Evolutionary conservation across 495 filamentous ascomycete genomes (phyloP).

Genomic region (Letharia columbiana): DNA sequence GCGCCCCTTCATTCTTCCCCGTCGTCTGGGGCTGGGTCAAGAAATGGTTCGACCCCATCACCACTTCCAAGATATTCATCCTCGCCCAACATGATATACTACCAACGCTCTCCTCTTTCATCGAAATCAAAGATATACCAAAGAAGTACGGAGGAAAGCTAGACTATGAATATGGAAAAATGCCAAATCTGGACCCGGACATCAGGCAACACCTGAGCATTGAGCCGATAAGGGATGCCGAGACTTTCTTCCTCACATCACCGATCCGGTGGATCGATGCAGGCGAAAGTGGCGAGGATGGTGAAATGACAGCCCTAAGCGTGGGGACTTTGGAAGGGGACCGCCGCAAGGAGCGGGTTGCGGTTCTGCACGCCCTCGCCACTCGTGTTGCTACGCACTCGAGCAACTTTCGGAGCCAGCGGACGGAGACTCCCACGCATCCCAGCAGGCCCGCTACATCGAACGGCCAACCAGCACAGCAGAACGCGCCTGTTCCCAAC

Average conservation of each 20-base stretch:
- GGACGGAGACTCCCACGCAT: background rate
- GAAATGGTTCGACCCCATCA: conserved; percentile 90
- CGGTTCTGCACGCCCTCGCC: conserved; percentile 19
- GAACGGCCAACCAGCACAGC: background rate
- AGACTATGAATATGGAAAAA: conserved; percentile 67
- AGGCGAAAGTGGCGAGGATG: conserved; percentile 20
- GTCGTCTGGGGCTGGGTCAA: conserved; percentile 95
- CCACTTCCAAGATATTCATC: conserved; percentile 89
- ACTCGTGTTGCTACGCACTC: conserved; percentile 17
- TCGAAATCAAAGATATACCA: conserved; percentile 71
- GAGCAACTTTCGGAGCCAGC: conserved; percentile 9
- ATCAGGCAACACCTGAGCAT: conserved; percentile 16
- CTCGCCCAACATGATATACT: conserved; percentile 59
- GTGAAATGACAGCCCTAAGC: conserved; percentile 19
- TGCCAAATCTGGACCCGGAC: conserved; percentile 53
- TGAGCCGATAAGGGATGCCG: conserved; percentile 8
- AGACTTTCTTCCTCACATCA: conserved; percentile 15
- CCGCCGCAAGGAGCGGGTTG: conserved; percentile 16
- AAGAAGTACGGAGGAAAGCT: conserved; percentile 77
- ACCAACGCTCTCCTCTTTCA: conserved; percentile 65
- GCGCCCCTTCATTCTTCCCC: conserved; percentile 82
- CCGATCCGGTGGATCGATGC: conserved; percentile 19
- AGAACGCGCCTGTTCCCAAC: background rate
- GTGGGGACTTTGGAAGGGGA: conserved; percentile 21
- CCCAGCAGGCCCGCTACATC: conserved; percentile 9